phyloP scores from a whole-genome alignment of 148 eudicot species.

The Beta vulgaris region DNA sequence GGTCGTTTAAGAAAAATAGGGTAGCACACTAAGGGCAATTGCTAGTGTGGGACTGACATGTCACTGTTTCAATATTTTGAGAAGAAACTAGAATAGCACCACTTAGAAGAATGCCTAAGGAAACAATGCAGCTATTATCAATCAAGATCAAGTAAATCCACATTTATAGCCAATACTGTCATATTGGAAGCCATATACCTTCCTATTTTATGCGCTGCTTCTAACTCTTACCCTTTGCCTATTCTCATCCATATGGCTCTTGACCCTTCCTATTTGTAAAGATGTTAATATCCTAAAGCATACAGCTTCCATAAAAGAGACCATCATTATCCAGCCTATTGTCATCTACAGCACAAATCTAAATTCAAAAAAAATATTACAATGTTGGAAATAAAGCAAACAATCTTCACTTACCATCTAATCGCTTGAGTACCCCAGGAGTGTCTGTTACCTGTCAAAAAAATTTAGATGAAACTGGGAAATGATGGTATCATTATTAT shows the following conservation, averaged over 20 bases:
- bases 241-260: background rate
- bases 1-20: too few species aligned
- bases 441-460: slow-evolving; percentile 88
- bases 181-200: background rate
- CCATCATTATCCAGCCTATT: background rate
- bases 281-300: background rate
- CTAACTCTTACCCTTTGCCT: background rate
- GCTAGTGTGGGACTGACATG: too few species aligned
- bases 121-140: background rate
- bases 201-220: background rate
- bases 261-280: background rate
- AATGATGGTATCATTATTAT: background rate
- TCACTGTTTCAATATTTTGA: background rate
- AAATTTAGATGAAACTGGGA: slow-evolving; percentile 6
- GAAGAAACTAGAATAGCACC: background rate
- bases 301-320: background rate
- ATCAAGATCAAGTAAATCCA: background rate
- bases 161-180: background rate
- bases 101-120: background rate
- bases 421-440: slow-evolving; percentile 79
- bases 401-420: slow-evolving; percentile 56
- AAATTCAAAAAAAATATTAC: background rate
- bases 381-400: background rate
- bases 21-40: too few species aligned
- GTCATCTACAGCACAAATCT: background rate